A percentile compares a stretch with the other conserved stretches of the same genome.
Conservation (phyloP, 768 basidiomycete species). For the Pholiota microspora region DNA sequence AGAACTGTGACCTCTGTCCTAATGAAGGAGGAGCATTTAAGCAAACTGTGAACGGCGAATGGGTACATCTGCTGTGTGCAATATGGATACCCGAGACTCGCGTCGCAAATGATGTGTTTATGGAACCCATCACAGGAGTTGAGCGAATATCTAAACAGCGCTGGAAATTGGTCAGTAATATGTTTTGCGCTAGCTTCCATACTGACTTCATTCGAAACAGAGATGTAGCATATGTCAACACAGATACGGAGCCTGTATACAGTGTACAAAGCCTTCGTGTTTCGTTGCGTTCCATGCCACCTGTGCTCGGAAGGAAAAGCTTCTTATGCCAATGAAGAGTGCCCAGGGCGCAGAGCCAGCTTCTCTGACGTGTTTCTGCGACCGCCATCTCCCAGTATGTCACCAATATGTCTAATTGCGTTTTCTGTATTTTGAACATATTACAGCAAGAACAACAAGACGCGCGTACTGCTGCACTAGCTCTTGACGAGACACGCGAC, state of each 20-base stretch:
- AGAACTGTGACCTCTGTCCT: slow-evolving; percentile 96
- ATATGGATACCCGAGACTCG: slow-evolving; percentile 97
- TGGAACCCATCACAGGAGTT: slow-evolving; percentile 94
- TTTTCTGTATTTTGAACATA: background rate
- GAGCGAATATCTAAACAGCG: slow-evolving; percentile 86
- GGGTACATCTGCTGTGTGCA: slow-evolving; percentile 95
- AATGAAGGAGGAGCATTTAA: slow-evolving; percentile 98
- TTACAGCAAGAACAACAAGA: slow-evolving; percentile 69
- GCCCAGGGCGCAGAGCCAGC: slow-evolving; percentile 72
- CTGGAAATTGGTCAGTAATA: slow-evolving; percentile 82
- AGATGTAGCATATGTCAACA: slow-evolving; percentile 47
- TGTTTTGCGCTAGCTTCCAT: background rate
- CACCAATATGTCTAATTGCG: background rate
- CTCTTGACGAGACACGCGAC: slow-evolving; percentile 45
- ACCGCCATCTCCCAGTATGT: slow-evolving; percentile 86
- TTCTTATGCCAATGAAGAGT: slow-evolving; percentile 86
- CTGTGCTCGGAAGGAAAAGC: slow-evolving; percentile 84
- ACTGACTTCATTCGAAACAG: slow-evolving; percentile 22
- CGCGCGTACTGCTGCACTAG: slow-evolving; percentile 52
- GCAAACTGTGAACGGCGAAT: slow-evolving; percentile 87
- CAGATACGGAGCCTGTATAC: slow-evolving; percentile 84
- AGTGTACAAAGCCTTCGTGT: slow-evolving; percentile 88
- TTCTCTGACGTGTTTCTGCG: slow-evolving; percentile 79
- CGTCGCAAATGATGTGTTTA: slow-evolving; percentile 92
- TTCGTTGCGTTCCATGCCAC: slow-evolving; percentile 94